Conservation (phyloP, 2,329 filamentous ascomycete species). For the Scytalidium sp. region DNA sequence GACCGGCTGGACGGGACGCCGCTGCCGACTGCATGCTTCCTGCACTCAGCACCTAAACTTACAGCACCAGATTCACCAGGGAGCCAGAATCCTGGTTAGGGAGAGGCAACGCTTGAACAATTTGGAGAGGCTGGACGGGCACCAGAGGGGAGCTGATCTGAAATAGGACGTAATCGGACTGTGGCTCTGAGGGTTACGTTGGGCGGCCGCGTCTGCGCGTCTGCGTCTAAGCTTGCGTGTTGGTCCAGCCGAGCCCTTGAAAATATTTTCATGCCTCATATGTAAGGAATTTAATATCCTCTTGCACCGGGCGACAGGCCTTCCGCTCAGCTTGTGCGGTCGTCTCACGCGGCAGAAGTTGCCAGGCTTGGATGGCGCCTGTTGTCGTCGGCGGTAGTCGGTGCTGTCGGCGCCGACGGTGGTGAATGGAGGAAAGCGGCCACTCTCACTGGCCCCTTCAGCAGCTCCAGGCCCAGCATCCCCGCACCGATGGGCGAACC, state of each 20-base stretch:
- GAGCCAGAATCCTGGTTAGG: neutral
- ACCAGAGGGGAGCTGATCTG: no score
- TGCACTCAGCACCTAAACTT: neutral
- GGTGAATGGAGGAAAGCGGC: no score
- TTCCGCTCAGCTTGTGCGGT: no score
- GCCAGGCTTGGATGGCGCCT: no score
- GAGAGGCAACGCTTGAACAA: neutral
- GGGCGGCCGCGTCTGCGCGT: neutral
- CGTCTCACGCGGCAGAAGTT: no score
- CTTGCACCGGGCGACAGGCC: no score
- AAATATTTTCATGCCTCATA: no score
- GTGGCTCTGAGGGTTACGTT: neutral
- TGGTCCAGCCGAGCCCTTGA: no score
- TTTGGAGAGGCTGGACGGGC: no score
- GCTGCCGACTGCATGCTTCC: neutral
- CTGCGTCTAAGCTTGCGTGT: neutral
- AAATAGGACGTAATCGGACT: neutral
- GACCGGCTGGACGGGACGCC: neutral
- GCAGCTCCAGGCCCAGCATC: neutral
- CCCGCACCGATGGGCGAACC: neutral
- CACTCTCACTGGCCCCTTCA: neutral
- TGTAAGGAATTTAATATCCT: no score
- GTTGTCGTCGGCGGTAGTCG: no score
- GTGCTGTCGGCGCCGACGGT: no score
- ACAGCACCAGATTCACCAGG: neutral